Evolutionary conservation across 192 early-diverging fungal genomes (phyloP), one percentile per base, ranked within the genome.

Genomic region (Lobulomyces angularis): DNA sequence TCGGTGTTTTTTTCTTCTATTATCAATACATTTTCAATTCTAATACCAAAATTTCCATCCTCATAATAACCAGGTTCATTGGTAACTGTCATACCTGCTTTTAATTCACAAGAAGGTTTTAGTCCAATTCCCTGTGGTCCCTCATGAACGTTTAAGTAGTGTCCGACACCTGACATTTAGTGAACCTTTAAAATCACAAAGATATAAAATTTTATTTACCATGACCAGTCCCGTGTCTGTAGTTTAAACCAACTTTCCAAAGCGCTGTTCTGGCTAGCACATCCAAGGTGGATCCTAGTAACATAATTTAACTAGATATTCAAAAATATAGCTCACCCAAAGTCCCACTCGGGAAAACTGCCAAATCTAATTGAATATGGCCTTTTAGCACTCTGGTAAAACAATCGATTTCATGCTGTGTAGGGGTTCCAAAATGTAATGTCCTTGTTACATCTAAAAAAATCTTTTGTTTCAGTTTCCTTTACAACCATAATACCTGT

Each of bases 401-500:
- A 56, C 84, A 83, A 40, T 88, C 81, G 59, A 80, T 86, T 59
- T 98, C 82, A 62, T 81, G 74, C 2, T 59, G 77, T 5, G 79
- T 79, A 16, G 91, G 91, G 24, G 68, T 64, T 28, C 80, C 80
- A 65, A 95, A 92, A 58, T 95, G 89, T 16, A 80, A 51, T 1
- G 94, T 98, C 37, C 94, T 82, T 3, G 94, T 98, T n/a, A 84
- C 78, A 61, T 98, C 94, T n/a, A n/a, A n/a, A n/a, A n/a, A n/a
- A n/a, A n/a, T n/a, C n/a, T n/a, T n/a, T n/a, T n/a, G n/a, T n/a
- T n/a, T n/a, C n/a, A 35, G 18, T 19, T 3, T 17, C 21, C 18
- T 20, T 20, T n/a, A n/a, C n/a, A n/a, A n/a, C n/a, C n/a, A n/a
- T n/a, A n/a, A n/a, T n/a, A n/a, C n/a, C n/a, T 1, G 93, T 97